Conservation (phyloP, 1,284 basidiomycete genomes). For the Ganoderma boninense region DNA sequence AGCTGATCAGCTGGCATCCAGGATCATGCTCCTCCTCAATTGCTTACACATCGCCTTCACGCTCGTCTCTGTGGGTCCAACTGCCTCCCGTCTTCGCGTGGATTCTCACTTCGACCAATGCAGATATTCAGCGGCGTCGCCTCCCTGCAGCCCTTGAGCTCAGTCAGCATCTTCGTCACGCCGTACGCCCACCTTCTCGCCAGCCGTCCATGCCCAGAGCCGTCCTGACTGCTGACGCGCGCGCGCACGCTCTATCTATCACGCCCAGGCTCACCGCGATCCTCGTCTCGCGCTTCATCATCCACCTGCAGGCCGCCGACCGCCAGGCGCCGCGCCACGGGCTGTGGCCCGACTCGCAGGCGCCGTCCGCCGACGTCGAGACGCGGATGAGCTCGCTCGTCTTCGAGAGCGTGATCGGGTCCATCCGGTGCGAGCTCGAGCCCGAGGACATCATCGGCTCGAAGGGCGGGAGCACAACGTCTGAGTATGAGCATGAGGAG, state of each 20-base stretch:
- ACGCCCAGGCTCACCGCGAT: conserved; percentile 2
- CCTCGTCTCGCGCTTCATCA: conserved; percentile 11
- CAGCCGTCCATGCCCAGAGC: too few species aligned
- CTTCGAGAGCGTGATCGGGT: conserved; percentile 9
- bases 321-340: not conserved
- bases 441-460: not conserved
- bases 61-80: not conserved
- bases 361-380: not conserved
- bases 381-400: conserved; percentile 1
- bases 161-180: not conserved
- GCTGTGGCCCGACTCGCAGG: not conserved
- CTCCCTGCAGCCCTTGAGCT: not conserved
- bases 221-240: too few species aligned
- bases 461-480: not conserved
- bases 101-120: not conserved
- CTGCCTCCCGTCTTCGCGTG: not conserved
- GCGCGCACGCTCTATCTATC: too few species aligned
- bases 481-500: not conserved
- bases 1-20: not conserved
- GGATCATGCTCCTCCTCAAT: conserved; percentile 6
- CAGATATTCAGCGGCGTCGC: not conserved
- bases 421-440: not conserved
- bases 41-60: conserved; percentile 10
- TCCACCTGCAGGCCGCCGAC: not conserved
- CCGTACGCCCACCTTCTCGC: too few species aligned